These are phyloP conservation scores for Hansenula anomala DNA, from an alignment of 1,139 yeast species.

Conservation along the genomic window DNA sequence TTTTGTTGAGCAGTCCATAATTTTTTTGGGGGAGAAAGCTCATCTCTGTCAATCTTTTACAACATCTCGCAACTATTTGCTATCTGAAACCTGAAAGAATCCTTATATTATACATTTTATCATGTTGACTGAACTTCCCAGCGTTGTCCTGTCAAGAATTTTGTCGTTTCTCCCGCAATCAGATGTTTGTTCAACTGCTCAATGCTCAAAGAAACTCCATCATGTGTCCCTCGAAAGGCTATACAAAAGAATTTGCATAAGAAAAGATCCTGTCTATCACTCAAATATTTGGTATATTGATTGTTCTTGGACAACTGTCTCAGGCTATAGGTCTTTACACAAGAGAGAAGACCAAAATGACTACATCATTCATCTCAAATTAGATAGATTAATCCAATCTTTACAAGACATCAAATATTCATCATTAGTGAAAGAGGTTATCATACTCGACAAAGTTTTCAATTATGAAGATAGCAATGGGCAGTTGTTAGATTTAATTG, in stretches of 20 bases:
- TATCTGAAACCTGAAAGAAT: background rate
- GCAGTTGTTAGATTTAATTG: slow-evolving; percentile 15
- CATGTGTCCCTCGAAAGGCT: slow-evolving; percentile 18
- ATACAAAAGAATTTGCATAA: slow-evolving; percentile 24
- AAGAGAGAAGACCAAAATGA: slow-evolving; percentile 30
- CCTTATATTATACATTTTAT: background rate
- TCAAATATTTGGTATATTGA: slow-evolving; percentile 25
- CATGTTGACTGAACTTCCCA: background rate
- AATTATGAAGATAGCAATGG: slow-evolving; percentile 18
- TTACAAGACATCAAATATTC: slow-evolving; percentile 4
- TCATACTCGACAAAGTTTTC: slow-evolving; percentile 21
- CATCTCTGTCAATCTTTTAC: background rate
- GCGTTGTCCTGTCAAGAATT: background rate
- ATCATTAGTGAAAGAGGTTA: slow-evolving; percentile 11
- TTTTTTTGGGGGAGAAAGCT: background rate
- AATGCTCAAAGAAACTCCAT: slow-evolving; percentile 6
- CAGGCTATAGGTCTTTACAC: slow-evolving; percentile 23
- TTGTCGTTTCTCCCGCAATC: background rate
- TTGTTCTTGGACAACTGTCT: slow-evolving; percentile 23
- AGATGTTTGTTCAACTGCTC: background rate
- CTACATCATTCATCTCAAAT: slow-evolving; percentile 25
- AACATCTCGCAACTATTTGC: background rate
- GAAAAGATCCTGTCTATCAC: slow-evolving; percentile 24
- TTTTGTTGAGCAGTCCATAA: background rate
- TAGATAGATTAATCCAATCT: slow-evolving; percentile 22